Evolutionary conservation across 2,329 filamentous ascomycete species (phyloP).

Genomic region (Aureobasidium sp.): DNA sequence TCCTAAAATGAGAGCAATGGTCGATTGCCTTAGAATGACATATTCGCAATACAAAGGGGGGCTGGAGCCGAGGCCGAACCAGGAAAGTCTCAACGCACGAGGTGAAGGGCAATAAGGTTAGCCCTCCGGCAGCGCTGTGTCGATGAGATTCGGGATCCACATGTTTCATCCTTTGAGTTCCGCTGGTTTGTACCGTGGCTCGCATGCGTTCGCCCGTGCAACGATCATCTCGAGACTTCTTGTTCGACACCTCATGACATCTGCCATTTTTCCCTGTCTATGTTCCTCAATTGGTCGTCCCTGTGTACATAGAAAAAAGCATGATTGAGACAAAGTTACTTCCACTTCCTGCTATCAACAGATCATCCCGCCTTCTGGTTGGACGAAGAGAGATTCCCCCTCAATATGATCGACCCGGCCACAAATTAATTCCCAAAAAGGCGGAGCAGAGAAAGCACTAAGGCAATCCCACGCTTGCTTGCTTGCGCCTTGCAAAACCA

Average conservation of each 20-base stretch:
- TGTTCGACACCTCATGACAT: background rate
- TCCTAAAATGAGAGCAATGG: background rate
- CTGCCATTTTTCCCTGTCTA: background rate
- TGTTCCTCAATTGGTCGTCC: background rate
- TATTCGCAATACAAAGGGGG: background rate
- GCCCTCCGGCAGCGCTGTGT: background rate
- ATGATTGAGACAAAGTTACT: background rate
- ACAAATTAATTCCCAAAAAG: background rate
- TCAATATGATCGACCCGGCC: background rate
- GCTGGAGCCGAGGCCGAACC: slow-evolving; percentile 10
- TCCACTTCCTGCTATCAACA: background rate
- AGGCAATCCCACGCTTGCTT: background rate
- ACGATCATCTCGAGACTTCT: background rate
- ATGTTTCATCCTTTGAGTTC: background rate
- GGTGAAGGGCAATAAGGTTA: background rate
- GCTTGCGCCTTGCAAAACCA: background rate
- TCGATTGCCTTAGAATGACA: slow-evolving; percentile 1
- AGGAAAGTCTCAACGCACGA: background rate
- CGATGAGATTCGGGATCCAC: slow-evolving; percentile 1
- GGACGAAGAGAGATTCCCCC: background rate
- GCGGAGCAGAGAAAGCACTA: background rate
- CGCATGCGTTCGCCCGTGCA: slow-evolving; percentile 8
- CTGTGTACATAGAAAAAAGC: background rate
- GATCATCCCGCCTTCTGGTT: background rate
- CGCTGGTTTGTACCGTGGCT: slow-evolving; percentile 4